Evolutionary conservation across 768 basidiomycete genomes (phyloP), one percentile per base, ranked within the genome.

Genomic region (Leccinum ochraceum): DNA sequence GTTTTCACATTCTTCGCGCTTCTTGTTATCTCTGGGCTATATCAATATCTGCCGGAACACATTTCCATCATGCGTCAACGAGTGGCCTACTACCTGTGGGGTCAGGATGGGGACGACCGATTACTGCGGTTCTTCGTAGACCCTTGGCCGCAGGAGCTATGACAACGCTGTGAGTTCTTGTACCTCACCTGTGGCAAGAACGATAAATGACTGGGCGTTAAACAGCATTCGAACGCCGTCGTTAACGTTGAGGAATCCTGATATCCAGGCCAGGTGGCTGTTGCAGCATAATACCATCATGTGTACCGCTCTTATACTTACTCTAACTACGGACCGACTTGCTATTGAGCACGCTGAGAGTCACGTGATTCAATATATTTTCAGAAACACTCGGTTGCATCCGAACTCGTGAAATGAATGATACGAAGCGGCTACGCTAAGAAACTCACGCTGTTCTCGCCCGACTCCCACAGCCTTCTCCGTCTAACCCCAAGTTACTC

Each of bases 51-150:
- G 54, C 89, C 89, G 1, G 74, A 79, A 26, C 86, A 89, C 66
- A 61, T 88, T 36, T 69, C 74, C 52, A 77, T 83, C 69, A 80
- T 90, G 73, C 77, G 77, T 52, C 74, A 76, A 7, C 80, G 89
- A 32, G 81, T 82, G 48, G 72, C 78, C 55, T 90, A 88, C 75
- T 90, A 90, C 73, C 63, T 89, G 13, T 82, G 81, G 68, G 88
- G 87, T 20, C 78, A 80, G 58, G 83, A 84, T 62, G 72, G 66
- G 36, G 67, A 79, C 59, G 69, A 81, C 67, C 59, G 70, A 60
- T 51, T 69, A 37, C 61, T 77, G 10, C 64, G 67, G 22, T 67
- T 72, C 58, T 66, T 69, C 61, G 70, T 75, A 2, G 73, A 74
- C 36, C 28, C 63, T 14, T 62, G 71, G 16, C 60, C 71, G 17